A percentile compares a stretch with the other conserved stretches of the same genome.
phyloP scores from a whole-genome alignment of 2,329 filamentous ascomycete genomes.

The Penicillium sp. region DNA sequence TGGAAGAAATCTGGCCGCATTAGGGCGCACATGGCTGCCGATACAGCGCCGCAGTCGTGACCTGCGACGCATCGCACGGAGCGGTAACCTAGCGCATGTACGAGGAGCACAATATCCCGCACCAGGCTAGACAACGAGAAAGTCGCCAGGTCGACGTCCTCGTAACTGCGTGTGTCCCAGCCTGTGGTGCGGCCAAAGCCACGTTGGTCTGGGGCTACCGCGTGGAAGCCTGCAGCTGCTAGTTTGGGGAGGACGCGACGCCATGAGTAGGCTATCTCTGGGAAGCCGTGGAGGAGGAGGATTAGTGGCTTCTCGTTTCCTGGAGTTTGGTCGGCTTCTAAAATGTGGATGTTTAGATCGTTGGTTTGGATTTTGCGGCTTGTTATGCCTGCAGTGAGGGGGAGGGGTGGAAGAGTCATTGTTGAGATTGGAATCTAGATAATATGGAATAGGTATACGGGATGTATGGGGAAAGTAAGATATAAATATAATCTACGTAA shows the following conservation, averaged over 20 bases:
- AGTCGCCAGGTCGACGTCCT: constrained; percentile 54
- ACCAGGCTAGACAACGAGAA: constrained; percentile 60
- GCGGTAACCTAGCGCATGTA: constrained; percentile 60
- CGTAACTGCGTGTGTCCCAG: constrained; percentile 54
- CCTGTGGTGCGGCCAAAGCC: constrained; percentile 66
- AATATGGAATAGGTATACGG: neutral
- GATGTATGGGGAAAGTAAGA: no score
- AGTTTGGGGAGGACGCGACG: constrained; percentile 60
- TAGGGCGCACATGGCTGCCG: constrained; percentile 58
- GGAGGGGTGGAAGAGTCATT: constrained; percentile 40
- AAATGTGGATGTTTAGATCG: constrained; percentile 61
- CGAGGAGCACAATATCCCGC: constrained; percentile 60
- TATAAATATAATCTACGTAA: neutral
- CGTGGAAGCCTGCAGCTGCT: constrained; percentile 61
- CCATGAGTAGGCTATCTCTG: constrained; percentile 69
- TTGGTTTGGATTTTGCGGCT: constrained; percentile 59
- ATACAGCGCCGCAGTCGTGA: constrained; percentile 66
- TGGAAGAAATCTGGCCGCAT: constrained; percentile 64
- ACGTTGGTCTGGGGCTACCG: constrained; percentile 65
- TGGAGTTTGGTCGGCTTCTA: constrained; percentile 52
- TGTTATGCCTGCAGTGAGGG: constrained; percentile 55
- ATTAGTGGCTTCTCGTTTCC: constrained; percentile 52
- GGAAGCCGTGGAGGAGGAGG: constrained; percentile 64
- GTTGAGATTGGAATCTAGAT: neutral
- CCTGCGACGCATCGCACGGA: constrained; percentile 60